Conservation (phyloP, 2,329 filamentous ascomycete genomes). For the Fusarium acutatum region DNA sequence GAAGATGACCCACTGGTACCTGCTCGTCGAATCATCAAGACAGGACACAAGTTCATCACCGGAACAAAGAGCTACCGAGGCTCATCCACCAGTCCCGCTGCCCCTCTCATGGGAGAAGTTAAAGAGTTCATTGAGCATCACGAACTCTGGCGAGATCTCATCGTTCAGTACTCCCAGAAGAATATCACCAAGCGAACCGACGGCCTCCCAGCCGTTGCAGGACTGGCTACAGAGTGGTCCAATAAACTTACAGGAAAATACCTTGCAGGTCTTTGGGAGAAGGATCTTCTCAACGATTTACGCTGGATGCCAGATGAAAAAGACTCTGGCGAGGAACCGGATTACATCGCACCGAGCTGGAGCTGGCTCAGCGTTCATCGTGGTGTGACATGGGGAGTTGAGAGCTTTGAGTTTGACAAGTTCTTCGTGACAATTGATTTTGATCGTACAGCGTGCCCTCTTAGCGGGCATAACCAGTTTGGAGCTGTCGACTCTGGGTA, state of each 20-base stretch:
- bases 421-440: slow-evolving; percentile 22
- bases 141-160: slow-evolving; percentile 37
- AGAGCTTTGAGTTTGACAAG: slow-evolving; percentile 7
- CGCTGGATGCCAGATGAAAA: slow-evolving; percentile 32
- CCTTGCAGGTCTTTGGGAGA: slow-evolving; percentile 40
- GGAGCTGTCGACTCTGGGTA: slow-evolving; percentile 29
- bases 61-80: slow-evolving; percentile 3
- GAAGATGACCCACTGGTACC: slow-evolving; percentile 23
- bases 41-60: slow-evolving; percentile 28
- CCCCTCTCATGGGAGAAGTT: background rate
- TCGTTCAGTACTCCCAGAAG: slow-evolving; percentile 37
- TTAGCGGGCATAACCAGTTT: slow-evolving; percentile 14
- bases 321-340: background rate
- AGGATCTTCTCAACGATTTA: slow-evolving; percentile 23
- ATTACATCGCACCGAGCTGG: slow-evolving; percentile 37
- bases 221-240: slow-evolving; percentile 34
- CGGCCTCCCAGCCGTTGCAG: slow-evolving; percentile 37
- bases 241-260: slow-evolving; percentile 28
- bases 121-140: slow-evolving; percentile 22
- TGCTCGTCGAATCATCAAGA: slow-evolving; percentile 33
- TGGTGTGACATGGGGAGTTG: slow-evolving; percentile 31
- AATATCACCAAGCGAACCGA: slow-evolving; percentile 34
- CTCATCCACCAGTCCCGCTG: background rate
- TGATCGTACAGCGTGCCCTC: slow-evolving; percentile 13
- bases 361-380: slow-evolving; percentile 40